These are phyloP conservation scores for Plasmodium reichenowi DNA, from an alignment of 169 alveolate genomes.

Conservation along the genomic window DNA sequence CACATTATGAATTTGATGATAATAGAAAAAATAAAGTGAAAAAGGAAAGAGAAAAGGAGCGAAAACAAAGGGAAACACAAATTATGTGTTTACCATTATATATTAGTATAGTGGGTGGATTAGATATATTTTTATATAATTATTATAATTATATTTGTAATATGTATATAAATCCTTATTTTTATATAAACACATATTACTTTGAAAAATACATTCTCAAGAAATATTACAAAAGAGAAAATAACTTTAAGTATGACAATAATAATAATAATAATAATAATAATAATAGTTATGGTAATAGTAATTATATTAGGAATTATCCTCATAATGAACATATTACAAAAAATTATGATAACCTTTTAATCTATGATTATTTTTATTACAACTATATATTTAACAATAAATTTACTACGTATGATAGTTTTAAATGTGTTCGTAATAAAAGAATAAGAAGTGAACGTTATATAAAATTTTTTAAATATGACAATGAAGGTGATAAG, in stretches of 20 bases:
- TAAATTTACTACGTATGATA: slow-evolving; percentile 34
- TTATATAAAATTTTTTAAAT: slow-evolving; percentile 43
- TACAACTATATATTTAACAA: slow-evolving; percentile 40
- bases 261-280: too few relatives aligned
- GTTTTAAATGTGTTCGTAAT: neutral
- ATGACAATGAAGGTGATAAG: neutral
- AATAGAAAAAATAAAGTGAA: slow-evolving; percentile 6
- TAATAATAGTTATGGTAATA: too few relatives aligned
- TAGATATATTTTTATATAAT: slow-evolving; percentile 57
- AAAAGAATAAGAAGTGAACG: neutral
- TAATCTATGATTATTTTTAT: slow-evolving; percentile 43
- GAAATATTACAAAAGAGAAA: neutral
- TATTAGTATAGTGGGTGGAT: slow-evolving; percentile 53
- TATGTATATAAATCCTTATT: slow-evolving; percentile 52
- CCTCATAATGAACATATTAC: too few relatives aligned
- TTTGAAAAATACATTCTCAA: slow-evolving; percentile 44
- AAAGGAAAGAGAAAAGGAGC: slow-evolving; percentile 17
- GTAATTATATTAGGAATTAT: too few relatives aligned
- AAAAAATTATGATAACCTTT: neutral
- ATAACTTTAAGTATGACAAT: neutral
- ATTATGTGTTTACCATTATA: slow-evolving; percentile 45
- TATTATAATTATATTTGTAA: slow-evolving; percentile 55
- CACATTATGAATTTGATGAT: slow-evolving; percentile 32
- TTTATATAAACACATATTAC: slow-evolving; percentile 54
- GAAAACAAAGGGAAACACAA: neutral